Percentiles rank a stretch among this genome's conserved stretches.
phyloP scores from a whole-genome alignment of 768 basidiomycete species.

The Rhodotorula babjevae region DNA sequence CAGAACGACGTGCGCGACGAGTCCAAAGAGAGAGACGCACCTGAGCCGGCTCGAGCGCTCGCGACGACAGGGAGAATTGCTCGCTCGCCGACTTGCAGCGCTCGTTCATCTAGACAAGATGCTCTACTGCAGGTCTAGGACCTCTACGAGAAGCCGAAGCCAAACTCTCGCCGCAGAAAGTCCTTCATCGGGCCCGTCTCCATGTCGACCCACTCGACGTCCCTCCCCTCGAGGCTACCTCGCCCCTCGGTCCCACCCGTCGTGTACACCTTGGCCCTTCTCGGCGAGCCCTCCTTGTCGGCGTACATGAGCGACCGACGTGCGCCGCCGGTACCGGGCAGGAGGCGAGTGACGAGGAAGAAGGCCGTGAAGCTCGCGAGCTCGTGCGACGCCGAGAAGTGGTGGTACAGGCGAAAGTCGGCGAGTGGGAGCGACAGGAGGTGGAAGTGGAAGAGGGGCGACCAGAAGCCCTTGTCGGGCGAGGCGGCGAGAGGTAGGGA shows the following conservation, averaged over 20 bases:
- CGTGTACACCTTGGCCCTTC: constrained; percentile 27
- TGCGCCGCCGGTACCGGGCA: constrained; percentile 31
- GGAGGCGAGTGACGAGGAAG: constrained; percentile 30
- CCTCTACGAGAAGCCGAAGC: constrained; percentile 30
- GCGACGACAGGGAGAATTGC: too few relatives aligned
- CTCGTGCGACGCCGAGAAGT: constrained; percentile 25
- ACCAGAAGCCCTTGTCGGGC: constrained; percentile 2
- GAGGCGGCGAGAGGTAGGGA: constrained; percentile 12
- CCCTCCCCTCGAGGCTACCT: constrained; percentile 30
- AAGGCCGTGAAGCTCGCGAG: constrained; percentile 21
- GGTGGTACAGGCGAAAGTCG: constrained; percentile 31
- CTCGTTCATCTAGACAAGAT: too few relatives aligned
- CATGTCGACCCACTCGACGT: constrained; percentile 37
- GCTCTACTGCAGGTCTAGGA: constrained; percentile 10
- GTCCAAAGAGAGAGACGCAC: too few relatives aligned
- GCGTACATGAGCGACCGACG: constrained; percentile 29
- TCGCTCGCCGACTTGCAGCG: too few relatives aligned
- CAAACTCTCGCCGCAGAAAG: constrained; percentile 23
- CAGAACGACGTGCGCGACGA: too few relatives aligned
- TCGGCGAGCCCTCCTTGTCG: constrained; percentile 11
- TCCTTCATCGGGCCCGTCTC: constrained; percentile 22
- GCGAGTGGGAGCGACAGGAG: constrained; percentile 18
- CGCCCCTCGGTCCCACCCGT: constrained; percentile 27
- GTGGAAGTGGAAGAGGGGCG: constrained; percentile 32
- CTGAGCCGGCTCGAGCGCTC: too few relatives aligned